These are phyloP conservation scores for Lantana camara DNA, from an alignment of 257 asterid genomes.

Conservation along the genomic window DNA sequence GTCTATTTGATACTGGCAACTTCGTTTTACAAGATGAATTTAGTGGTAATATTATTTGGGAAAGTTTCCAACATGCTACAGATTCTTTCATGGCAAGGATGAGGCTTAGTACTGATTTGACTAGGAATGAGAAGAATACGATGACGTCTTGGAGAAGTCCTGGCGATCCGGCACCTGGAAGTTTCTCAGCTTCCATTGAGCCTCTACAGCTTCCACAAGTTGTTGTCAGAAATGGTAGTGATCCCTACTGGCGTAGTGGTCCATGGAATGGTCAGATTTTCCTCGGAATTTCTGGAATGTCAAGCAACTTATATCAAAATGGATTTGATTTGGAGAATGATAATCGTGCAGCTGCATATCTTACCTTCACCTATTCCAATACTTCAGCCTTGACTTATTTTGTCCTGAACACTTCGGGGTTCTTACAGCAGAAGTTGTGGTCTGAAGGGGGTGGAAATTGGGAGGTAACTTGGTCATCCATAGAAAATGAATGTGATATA, in stretches of 20 bases:
- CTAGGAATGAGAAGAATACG: not conserved
- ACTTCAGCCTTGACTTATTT: constrained; percentile 28
- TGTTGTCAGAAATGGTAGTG: not conserved
- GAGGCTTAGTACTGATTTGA: constrained; percentile 17
- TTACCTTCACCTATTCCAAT: constrained; percentile 24
- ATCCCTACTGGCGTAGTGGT: constrained; percentile 50
- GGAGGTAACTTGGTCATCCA: constrained; percentile 31
- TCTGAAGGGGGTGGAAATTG: constrained; percentile 23
- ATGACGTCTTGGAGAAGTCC: constrained; percentile 45
- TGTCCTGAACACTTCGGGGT: constrained; percentile 18
- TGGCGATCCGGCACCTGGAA: constrained; percentile 49
- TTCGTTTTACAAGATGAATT: constrained; percentile 27
- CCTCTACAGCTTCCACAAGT: constrained; percentile 8
- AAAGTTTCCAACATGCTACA: constrained; percentile 20
- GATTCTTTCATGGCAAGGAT: constrained; percentile 17
- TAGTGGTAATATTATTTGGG: constrained; percentile 10
- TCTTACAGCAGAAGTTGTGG: constrained; percentile 35
- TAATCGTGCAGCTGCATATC: not conserved
- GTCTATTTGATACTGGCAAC: constrained; percentile 38
- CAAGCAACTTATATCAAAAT: not conserved
- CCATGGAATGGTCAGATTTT: constrained; percentile 44
- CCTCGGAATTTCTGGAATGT: constrained; percentile 34
- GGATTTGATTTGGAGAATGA: constrained; percentile 38
- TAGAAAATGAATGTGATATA: constrained; percentile 35
- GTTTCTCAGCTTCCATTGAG: constrained; percentile 38